These are phyloP conservation scores for Termitomyces sp. DNA, from an alignment of 768 basidiomycete species.

Conservation along the genomic window DNA sequence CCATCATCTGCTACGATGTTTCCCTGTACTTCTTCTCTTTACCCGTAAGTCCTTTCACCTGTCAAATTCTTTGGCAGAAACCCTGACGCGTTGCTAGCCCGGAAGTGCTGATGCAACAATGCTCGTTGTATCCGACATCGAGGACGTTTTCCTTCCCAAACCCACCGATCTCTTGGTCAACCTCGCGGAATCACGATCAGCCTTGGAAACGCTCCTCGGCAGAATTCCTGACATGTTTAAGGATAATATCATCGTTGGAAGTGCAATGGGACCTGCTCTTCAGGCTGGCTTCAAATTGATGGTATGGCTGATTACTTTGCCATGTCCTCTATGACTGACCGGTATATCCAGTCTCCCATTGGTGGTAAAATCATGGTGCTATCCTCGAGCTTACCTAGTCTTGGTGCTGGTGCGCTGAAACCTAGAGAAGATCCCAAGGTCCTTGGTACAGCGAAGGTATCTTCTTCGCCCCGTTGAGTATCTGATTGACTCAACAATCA, in stretches of 20 bases:
- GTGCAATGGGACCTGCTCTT: constrained; percentile 89
- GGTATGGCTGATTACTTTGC: constrained; percentile 33
- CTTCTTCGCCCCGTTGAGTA: not conserved
- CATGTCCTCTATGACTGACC: not conserved
- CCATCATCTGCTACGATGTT: constrained; percentile 87
- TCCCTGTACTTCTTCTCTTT: constrained; percentile 97
- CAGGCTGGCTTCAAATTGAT: constrained; percentile 96
- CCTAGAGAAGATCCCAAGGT: constrained; percentile 96
- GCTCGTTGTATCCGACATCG: constrained; percentile 96
- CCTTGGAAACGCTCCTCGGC: constrained; percentile 76
- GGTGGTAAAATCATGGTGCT: constrained; percentile 83
- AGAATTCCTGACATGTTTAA: constrained; percentile 95
- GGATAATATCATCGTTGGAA: constrained; percentile 90
- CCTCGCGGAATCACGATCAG: constrained; percentile 74
- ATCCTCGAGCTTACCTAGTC: constrained; percentile 78
- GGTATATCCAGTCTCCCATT: constrained; percentile 64
- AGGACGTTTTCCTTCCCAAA: constrained; percentile 97
- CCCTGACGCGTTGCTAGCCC: constrained; percentile 32
- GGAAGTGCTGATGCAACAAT: constrained; percentile 79
- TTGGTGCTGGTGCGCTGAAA: constrained; percentile 90
- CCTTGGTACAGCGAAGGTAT: constrained; percentile 87
- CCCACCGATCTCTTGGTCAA: constrained; percentile 96
- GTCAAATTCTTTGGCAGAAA: not conserved
- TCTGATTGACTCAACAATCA: too few species aligned
- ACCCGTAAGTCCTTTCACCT: constrained; percentile 45